Percentiles rank a stretch among this genome's conserved stretches.
Evolutionary conservation across 768 basidiomycete genomes (phyloP).

Genomic region (Russula earlei): DNA sequence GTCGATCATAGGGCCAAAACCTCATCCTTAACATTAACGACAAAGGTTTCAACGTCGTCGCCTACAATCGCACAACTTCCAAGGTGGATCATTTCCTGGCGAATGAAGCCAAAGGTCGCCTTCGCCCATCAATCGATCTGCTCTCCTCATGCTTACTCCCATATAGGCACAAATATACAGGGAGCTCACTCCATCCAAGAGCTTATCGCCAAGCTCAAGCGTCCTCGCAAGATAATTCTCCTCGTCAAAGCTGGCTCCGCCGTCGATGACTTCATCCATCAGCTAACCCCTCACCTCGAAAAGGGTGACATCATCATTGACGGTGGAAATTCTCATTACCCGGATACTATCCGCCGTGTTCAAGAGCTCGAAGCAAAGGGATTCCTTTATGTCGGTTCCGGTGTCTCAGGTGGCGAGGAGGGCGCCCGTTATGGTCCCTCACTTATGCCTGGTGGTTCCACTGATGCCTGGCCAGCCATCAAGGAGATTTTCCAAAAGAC

Average conservation of each 20-base stretch:
- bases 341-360: conserved; percentile 92
- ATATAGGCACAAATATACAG: conserved; percentile 82
- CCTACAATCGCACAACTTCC: conserved; percentile 92
- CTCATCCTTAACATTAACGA: conserved; percentile 99
- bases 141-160: conserved; percentile 17
- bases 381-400: conserved; percentile 93
- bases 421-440: conserved; percentile 96
- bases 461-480: conserved; percentile 91
- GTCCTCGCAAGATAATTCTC: conserved; percentile 92
- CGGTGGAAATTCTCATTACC: conserved; percentile 98
- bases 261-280: conserved; percentile 90
- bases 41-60: conserved; percentile 96
- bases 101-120: conserved; percentile 93
- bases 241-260: conserved; percentile 97
- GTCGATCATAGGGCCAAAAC: conserved; percentile 74
- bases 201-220: conserved; percentile 86
- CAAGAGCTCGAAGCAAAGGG: conserved; percentile 92
- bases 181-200: conserved; percentile 93
- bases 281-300: conserved; percentile 85
- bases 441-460: conserved; percentile 96
- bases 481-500: conserved; percentile 99
- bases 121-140: conserved; percentile 24
- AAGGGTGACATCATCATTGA: conserved; percentile 98
- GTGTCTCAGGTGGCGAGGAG: conserved; percentile 99
- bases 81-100: conserved; percentile 95